Base-by-base conservation (phyloP, 2,329 filamentous ascomycete genomes). In the Aspergillus alliaceus region DNA sequence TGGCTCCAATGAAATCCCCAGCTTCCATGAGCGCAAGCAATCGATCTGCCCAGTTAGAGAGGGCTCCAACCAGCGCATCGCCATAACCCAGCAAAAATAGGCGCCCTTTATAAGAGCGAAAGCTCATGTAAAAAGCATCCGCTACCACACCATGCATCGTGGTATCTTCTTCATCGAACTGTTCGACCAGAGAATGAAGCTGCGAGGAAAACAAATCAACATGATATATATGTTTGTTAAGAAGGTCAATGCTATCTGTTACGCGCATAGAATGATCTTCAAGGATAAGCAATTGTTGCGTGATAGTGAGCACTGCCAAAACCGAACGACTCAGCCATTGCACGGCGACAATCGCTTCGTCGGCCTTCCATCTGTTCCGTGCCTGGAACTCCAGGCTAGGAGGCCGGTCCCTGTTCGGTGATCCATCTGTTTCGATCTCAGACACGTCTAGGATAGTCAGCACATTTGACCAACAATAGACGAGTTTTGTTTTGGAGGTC, bases 381-480 rank as follows among this genome's bases (percentile, higher is more conserved):
- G 91, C 84, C 68, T 84, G 87, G 75, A 99, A 99, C 44, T 84
- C 85, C 22, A 98, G 84, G 47, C 82, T 87, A 1, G 91, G 85
- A 3, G 90, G 90, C 67, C 91, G 92, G 63, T 93, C 89, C 60
- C 86, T 87, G 63, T 91, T 87, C 14, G 86, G 83, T 0, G 83
- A 71, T 24, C 80, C 76, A 5, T 79, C 73, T 9, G 75, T 76
- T 20, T 83, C 82, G 12, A 87, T 80, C 64, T 95, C 89, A 51
- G 93, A 87, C 11, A 98, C 86, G 62, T 99, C 95, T 24, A 99
- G 78, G 5, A 99, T 88, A 0, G 93, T 98, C 63, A 99, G 78
- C n/a, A 98, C 86, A 68, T 98, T 98, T 2, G 95, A 98, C 95
- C 95, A 99, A 74, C 93, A 97, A 77, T 99, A 99, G 0, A 91